These are phyloP conservation scores for Trichoderma sp. DNA, from an alignment of 2,329 filamentous ascomycete species.

Conservation along the genomic window DNA sequence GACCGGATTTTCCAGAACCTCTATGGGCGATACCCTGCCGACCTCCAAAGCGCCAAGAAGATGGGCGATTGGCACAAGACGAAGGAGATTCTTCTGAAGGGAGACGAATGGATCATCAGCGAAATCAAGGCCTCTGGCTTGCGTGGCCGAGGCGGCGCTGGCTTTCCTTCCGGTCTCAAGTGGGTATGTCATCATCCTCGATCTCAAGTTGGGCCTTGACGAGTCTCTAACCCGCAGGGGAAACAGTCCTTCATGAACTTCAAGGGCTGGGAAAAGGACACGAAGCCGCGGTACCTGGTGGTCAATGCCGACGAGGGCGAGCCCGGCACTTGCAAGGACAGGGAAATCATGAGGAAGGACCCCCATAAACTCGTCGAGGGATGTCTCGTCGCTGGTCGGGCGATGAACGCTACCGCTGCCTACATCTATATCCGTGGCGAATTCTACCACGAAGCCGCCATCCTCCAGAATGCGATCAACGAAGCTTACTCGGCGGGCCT, in stretches of 20 bases:
- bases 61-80: slow-evolving; percentile 99
- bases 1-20: slow-evolving; percentile 99
- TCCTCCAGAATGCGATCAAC: slow-evolving; percentile 93
- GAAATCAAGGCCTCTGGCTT: slow-evolving; percentile 97
- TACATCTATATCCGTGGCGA: slow-evolving; percentile 99
- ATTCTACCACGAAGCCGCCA: slow-evolving; percentile 92
- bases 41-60: slow-evolving; percentile 92
- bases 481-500: slow-evolving; percentile 93
- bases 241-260: slow-evolving; percentile 98
- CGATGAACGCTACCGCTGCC: slow-evolving; percentile 97
- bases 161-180: slow-evolving; percentile 98
- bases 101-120: slow-evolving; percentile 97
- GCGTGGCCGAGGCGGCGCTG: slow-evolving; percentile 92
- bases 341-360: slow-evolving; percentile 99
- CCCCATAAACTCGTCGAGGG: slow-evolving; percentile 98
- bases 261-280: slow-evolving; percentile 99
- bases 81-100: slow-evolving; percentile 96
- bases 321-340: slow-evolving; percentile 98
- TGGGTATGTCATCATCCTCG: slow-evolving; percentile 66
- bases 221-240: slow-evolving; percentile 11
- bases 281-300: slow-evolving; percentile 91
- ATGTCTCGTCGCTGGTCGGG: slow-evolving; percentile 90
- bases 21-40: slow-evolving; percentile 88
- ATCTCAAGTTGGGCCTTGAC: background rate
- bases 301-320: slow-evolving; percentile 99